These are phyloP conservation scores for Onygenales sp. DNA, from an alignment of 2,329 filamentous ascomycete species.

Conservation along the genomic window DNA sequence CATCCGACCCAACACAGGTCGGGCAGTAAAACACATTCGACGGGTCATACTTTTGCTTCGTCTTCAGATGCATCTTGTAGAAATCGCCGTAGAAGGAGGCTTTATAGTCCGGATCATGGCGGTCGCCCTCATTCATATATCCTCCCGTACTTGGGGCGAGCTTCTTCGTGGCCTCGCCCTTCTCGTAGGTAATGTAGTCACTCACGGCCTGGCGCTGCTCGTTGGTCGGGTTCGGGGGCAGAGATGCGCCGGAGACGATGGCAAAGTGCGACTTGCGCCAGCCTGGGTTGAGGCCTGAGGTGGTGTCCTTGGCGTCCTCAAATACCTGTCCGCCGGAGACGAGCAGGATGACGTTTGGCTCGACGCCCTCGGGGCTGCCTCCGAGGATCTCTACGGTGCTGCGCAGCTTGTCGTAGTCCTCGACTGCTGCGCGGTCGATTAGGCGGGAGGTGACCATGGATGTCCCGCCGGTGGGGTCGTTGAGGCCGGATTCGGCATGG, in stretches of 20 bases:
- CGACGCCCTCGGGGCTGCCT: neutral
- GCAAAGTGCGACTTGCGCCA: neutral
- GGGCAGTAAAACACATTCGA: conserved; percentile 36
- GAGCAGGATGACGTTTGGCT: conserved; percentile 18
- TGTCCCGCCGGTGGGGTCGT: conserved; percentile 14
- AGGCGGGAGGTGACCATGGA: conserved; percentile 17
- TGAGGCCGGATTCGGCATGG: conserved; percentile 15
- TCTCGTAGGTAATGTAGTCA: conserved; percentile 19
- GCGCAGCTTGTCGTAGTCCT: conserved; percentile 7
- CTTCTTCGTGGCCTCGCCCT: conserved; percentile 27
- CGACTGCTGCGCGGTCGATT: conserved; percentile 15
- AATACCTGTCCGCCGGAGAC: conserved; percentile 24
- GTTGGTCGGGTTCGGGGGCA: neutral
- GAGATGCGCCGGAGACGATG: neutral
- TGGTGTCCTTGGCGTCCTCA: conserved; percentile 18
- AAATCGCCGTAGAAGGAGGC: conserved; percentile 32
- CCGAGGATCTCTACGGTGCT: no score
- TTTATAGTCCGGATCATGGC: conserved; percentile 29
- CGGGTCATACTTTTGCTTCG: conserved; percentile 35
- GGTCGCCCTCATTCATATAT: conserved; percentile 31
- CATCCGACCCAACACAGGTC: conserved; percentile 43
- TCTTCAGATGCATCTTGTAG: conserved; percentile 22
- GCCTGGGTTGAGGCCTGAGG: neutral
- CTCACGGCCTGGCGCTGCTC: neutral
- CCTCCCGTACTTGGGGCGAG: conserved; percentile 26